phyloP scores from a whole-genome alignment of 257 asterid genomes.

The Nicotiana otophora region DNA sequence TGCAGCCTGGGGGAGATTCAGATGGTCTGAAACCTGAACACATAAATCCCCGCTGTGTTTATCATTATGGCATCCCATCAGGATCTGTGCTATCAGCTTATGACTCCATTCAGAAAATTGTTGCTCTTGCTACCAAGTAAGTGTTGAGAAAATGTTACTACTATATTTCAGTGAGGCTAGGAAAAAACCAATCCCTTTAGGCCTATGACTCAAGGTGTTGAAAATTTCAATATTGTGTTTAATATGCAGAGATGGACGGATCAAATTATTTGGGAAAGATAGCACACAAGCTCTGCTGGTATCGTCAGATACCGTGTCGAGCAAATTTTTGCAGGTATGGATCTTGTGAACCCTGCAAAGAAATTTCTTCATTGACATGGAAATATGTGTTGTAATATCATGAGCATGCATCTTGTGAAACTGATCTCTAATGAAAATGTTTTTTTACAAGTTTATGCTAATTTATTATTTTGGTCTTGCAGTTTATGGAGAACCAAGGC shows the following conservation, averaged over 20 bases:
- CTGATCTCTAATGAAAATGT: background rate
- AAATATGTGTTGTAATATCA: background rate
- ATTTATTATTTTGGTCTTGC: constrained; percentile 28
- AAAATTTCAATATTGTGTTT: background rate
- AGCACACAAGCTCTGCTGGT: constrained; percentile 68
- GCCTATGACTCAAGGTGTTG: background rate
- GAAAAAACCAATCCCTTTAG: background rate
- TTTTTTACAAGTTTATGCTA: background rate
- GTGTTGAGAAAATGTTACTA: constrained; percentile 3
- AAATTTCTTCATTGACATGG: background rate
- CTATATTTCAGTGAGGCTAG: background rate
- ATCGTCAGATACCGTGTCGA: constrained; percentile 53
- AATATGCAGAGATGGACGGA: constrained; percentile 66
- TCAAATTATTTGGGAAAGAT: constrained; percentile 74
- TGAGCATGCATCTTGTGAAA: background rate
- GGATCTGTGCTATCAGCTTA: constrained; percentile 53
- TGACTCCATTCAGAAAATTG: constrained; percentile 58
- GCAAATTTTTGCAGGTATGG: constrained; percentile 67
- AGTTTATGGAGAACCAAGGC: constrained; percentile 76
- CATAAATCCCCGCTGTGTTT: constrained; percentile 54
- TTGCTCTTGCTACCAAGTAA: constrained; percentile 79
- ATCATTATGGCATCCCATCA: constrained; percentile 82
- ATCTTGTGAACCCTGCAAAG: background rate
- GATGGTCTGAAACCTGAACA: constrained; percentile 66
- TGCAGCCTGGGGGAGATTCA: constrained; percentile 65